These are phyloP conservation scores for Nidula microcarpa DNA, from an alignment of 768 basidiomycete genomes.

Conservation along the genomic window DNA sequence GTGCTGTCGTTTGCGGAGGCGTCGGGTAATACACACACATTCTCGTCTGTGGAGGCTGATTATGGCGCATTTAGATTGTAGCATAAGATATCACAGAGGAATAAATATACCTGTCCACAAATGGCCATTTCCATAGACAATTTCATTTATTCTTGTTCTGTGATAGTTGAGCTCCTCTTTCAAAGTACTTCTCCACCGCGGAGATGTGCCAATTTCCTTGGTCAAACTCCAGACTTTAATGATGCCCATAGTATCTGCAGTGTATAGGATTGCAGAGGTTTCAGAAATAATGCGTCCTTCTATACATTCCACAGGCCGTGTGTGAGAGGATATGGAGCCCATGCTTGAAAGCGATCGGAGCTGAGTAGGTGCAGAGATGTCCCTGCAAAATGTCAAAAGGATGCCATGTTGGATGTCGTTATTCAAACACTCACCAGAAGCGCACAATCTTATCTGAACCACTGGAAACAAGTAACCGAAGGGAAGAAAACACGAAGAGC, in stretches of 20 bases:
- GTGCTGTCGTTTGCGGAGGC: conserved; percentile 18
- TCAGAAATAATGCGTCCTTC: conserved; percentile 48
- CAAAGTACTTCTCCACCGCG: conserved; percentile 49
- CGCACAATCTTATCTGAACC: conserved; percentile 88
- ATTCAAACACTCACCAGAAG: conserved; percentile 74
- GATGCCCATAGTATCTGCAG: conserved; percentile 90
- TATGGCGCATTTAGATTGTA: not conserved
- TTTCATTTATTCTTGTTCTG: conserved; percentile 79
- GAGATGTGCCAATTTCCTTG: conserved; percentile 30
- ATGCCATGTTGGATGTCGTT: too few relatives aligned
- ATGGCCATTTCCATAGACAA: conserved; percentile 62
- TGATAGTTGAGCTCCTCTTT: conserved; percentile 65
- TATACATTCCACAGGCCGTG: conserved; percentile 81
- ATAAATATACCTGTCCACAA: conserved; percentile 78
- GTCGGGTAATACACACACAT: conserved; percentile 60
- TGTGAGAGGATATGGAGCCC: conserved; percentile 79
- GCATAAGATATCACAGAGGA: not conserved
- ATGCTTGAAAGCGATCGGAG: conserved; percentile 43
- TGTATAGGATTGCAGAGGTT: conserved; percentile 58
- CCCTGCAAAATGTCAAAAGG: too few relatives aligned
- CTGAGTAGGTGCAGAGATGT: conserved; percentile 45
- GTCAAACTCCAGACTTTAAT: conserved; percentile 78
- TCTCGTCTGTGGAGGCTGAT: conserved; percentile 87
- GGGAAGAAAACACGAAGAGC: conserved; percentile 65
- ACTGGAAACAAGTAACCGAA: conserved; percentile 73